Percentiles rank a stretch among this genome's conserved stretches.
phyloP scores from a whole-genome alignment of 2,329 filamentous ascomycete species.

The Amphichorda felina region DNA sequence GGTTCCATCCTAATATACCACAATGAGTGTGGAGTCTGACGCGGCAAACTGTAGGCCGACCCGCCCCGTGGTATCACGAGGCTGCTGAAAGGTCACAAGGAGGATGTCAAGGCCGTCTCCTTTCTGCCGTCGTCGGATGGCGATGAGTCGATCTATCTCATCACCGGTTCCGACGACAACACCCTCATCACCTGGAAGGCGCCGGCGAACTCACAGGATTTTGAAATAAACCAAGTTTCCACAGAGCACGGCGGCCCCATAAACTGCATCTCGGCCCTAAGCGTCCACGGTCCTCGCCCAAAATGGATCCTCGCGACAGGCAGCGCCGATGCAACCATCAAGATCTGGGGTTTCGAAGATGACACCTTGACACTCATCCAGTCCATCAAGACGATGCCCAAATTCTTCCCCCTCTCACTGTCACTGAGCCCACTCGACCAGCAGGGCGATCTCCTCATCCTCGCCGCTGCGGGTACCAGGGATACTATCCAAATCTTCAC shows the following conservation, averaged over 20 bases:
- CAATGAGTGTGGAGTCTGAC: neutral
- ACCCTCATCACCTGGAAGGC: constrained; percentile 61
- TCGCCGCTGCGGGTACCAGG: constrained; percentile 80
- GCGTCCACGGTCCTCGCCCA: constrained; percentile 12
- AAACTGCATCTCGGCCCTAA: constrained; percentile 49
- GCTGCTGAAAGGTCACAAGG: constrained; percentile 65
- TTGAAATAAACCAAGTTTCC: constrained; percentile 36
- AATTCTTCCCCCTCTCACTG: constrained; percentile 71
- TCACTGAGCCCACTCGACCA: constrained; percentile 51
- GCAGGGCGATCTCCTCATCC: constrained; percentile 41
- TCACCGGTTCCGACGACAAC: constrained; percentile 76
- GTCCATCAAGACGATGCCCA: constrained; percentile 60
- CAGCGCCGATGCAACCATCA: constrained; percentile 63
- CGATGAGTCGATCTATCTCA: constrained; percentile 41
- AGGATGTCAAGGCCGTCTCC: constrained; percentile 70
- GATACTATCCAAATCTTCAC: constrained; percentile 73
- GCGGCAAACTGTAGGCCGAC: constrained; percentile 15
- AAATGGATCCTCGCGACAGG: constrained; percentile 59
- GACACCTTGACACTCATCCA: constrained; percentile 46
- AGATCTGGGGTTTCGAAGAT: constrained; percentile 54
- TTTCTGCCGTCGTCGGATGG: constrained; percentile 49
- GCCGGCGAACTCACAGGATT: constrained; percentile 9
- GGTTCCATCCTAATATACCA: no score
- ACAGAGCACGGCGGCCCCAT: constrained; percentile 60
- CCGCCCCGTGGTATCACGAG: constrained; percentile 44